Base-by-base conservation (phyloP, 225 moss, liverwort and hornwort genomes). In the Pseudisothecium myosuroides region DNA sequence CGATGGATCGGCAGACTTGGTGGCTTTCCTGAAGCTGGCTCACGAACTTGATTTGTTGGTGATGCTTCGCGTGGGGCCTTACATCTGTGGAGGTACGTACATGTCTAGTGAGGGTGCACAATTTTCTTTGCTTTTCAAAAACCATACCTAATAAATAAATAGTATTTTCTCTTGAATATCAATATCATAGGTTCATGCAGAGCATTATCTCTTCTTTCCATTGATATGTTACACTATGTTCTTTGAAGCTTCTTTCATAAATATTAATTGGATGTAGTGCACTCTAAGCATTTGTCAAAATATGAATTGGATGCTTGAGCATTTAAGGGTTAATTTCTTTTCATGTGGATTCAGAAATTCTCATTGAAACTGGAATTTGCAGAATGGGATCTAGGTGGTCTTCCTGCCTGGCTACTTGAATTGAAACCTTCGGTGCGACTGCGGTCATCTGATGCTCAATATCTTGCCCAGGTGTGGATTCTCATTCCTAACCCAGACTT, bases 41-140 rank as follows among this genome's bases (percentile, higher is more conserved):
- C 94, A 93, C 54, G 90, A 91, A 64, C 93, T 96, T 19, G 94
- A 95, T 45, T 88, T 96, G 23, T 61, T 98, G 85, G 96, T 96
- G 75, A 96, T 98, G 96, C 96, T 98, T 87, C 98, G 98, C n/a
- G 91, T 96, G 81, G 98, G 98, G 77, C 98, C 98, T 85, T 98
- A 98, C 85, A 98, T 98, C 43, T 95, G 92, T 86, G 98, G 93
- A 95, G 98, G 95, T 98, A 91, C 36, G 93, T 96, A 83, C 47
- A 62, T 77, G 56, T 54, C 58, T 61, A 61, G 28, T 10, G 28
- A 39, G 22, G 31, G 20, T 66, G 74, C 52, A 79, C 37, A 12
- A 23, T 84, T 67, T 29, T 78, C 15, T 67, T 36, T 37, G 2
- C 15, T 63, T 63, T 63, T 63, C 22, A 3, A 49, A 64, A 64